A percentile compares a stretch with the other conserved stretches of the same genome.
Conservation (phyloP, 2,329 filamentous ascomycete genomes). For the Fusarium nematophilum region DNA sequence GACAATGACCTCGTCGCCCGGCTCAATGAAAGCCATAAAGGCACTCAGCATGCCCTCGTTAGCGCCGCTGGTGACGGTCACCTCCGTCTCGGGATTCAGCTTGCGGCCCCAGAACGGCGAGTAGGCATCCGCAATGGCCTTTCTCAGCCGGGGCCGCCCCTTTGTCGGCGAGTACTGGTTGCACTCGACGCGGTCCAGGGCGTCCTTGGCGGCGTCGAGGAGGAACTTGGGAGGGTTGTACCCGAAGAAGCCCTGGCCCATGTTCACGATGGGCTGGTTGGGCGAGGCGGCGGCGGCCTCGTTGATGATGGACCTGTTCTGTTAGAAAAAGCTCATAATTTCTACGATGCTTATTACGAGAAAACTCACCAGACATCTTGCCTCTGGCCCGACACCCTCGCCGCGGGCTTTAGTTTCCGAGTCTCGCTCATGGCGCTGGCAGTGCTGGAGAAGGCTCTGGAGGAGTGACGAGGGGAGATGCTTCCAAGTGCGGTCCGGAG, state of each 20-base stretch:
- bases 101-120: slow-evolving; percentile 86
- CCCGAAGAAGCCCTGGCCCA: slow-evolving; percentile 80
- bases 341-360: neutral
- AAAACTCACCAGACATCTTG: slow-evolving; percentile 64
- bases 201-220: slow-evolving; percentile 88
- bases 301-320: slow-evolving; percentile 72
- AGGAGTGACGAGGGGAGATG: slow-evolving; percentile 30
- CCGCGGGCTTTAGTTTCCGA: slow-evolving; percentile 62
- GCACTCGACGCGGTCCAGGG: slow-evolving; percentile 91
- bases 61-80: slow-evolving; percentile 92
- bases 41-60: slow-evolving; percentile 96
- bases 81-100: slow-evolving; percentile 89
- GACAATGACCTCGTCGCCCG: slow-evolving; percentile 94
- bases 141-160: slow-evolving; percentile 89
- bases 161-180: slow-evolving; percentile 99
- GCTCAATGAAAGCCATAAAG: slow-evolving; percentile 97
- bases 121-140: slow-evolving; percentile 94
- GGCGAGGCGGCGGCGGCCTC: slow-evolving; percentile 72
- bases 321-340: slow-evolving; percentile 3
- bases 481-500: slow-evolving; percentile 36
- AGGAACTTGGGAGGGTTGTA: slow-evolving; percentile 96
- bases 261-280: slow-evolving; percentile 72
- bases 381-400: slow-evolving; percentile 60
- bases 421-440: slow-evolving; percentile 55
- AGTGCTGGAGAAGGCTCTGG: slow-evolving; percentile 34